Percentiles rank a stretch among this genome's conserved stretches.
These are phyloP conservation scores for Acidiella bohemica DNA, from an alignment of 495 filamentous ascomycete genomes.

Conservation along the genomic window DNA sequence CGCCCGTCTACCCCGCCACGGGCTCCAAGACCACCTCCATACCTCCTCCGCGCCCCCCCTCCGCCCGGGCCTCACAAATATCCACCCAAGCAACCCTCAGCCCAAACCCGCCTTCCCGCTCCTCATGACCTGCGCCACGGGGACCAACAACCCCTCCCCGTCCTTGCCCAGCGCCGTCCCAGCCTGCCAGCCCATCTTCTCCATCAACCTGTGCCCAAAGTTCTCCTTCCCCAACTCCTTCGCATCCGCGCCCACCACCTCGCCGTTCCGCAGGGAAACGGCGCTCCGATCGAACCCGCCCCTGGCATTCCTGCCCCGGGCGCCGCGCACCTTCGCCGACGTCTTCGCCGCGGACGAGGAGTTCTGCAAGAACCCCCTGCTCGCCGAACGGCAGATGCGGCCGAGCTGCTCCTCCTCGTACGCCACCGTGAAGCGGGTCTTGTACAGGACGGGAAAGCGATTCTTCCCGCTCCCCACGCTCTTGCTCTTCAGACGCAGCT, in stretches of 20 bases:
- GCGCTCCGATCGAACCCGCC: conserved; percentile 31
- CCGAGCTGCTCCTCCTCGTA: conserved; percentile 33
- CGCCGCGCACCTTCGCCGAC: conserved; percentile 2
- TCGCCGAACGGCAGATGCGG: conserved; percentile 1
- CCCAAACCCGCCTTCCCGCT: conserved; percentile 73
- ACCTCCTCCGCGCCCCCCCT: too few relatives aligned
- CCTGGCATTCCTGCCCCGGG: conserved; percentile 24
- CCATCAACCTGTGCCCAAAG: conserved; percentile 72
- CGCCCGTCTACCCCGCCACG: too few relatives aligned
- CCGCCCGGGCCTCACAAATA: too few relatives aligned
- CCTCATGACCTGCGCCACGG: conserved; percentile 80
- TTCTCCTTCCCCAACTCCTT: conserved; percentile 77
- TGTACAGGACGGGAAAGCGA: conserved; percentile 65
- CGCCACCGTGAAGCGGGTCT: conserved; percentile 47
- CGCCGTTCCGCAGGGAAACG: conserved; percentile 64
- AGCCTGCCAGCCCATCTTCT: conserved; percentile 93
- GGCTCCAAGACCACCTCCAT: too few relatives aligned
- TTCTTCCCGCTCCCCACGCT: conserved; percentile 60
- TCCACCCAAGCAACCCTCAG: conserved; percentile 37
- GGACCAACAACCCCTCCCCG: conserved; percentile 77
- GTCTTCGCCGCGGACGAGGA: neutral
- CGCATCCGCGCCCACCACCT: conserved; percentile 72
- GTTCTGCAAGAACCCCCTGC: conserved; percentile 6
- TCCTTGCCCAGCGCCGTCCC: conserved; percentile 77
- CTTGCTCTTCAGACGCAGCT: conserved; percentile 66